A percentile compares a stretch with the other conserved stretches of the same genome.
Evolutionary conservation across 208 protist species (phyloP).

Genomic region (Crithidia brevicula): DNA sequence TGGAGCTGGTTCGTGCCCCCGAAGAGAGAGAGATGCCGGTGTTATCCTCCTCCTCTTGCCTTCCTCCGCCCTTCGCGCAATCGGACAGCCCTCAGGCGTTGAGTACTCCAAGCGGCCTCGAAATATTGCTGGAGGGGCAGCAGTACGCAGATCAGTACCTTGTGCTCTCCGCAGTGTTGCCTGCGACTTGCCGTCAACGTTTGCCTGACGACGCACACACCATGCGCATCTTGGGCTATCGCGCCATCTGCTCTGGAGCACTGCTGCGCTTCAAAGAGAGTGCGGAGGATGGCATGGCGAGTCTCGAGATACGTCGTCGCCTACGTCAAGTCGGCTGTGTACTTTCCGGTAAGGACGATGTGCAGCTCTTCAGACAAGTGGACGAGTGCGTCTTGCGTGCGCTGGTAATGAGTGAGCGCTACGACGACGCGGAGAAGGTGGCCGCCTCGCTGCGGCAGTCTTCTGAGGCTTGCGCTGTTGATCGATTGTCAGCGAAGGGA

Average conservation of each 20-base stretch:
- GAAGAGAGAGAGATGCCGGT: too few species aligned
- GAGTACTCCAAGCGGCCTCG: not conserved
- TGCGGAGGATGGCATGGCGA: constrained; percentile 57
- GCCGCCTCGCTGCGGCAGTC: not conserved
- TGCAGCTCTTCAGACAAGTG: not conserved
- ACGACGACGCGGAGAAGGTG: constrained; percentile 42
- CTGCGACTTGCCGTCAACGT: not conserved
- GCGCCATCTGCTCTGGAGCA: constrained; percentile 60
- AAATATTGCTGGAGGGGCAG: constrained; percentile 7
- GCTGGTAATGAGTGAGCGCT: constrained; percentile 60
- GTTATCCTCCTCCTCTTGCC: not conserved
- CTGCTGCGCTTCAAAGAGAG: constrained; percentile 83
- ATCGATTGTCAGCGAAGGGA: too few species aligned
- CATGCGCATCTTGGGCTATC: constrained; percentile 29
- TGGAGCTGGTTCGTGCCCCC: too few species aligned
- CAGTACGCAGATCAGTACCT: constrained; percentile 40
- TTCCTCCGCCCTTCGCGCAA: not conserved
- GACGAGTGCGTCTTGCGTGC: constrained; percentile 34
- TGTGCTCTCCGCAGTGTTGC: constrained; percentile 16
- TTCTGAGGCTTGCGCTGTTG: not conserved
- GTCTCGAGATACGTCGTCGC: constrained; percentile 10
- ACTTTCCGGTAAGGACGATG: not conserved
- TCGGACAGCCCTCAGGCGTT: not conserved
- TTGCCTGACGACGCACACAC: constrained; percentile 8
- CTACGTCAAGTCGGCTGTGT: constrained; percentile 6